Percentiles rank a stretch among this genome's conserved stretches.
Evolutionary conservation across 2,329 filamentous ascomycete genomes (phyloP).

Genomic region (Parastagonospora nodorum): DNA sequence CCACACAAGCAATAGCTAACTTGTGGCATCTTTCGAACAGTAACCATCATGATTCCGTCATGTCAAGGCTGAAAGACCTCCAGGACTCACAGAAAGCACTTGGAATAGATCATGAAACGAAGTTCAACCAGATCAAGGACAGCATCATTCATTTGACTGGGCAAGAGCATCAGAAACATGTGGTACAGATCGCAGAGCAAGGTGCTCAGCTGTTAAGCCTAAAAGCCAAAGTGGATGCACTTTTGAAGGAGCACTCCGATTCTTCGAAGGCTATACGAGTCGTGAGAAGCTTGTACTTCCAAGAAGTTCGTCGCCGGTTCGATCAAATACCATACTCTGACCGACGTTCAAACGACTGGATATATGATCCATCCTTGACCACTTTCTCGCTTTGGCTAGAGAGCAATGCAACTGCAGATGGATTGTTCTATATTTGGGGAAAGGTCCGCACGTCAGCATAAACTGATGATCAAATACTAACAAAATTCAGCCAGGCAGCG

Average conservation of each 20-base stretch:
- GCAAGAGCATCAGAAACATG: neutral
- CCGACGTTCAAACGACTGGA: slow-evolving; percentile 17
- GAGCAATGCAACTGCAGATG: neutral
- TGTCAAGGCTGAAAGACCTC: neutral
- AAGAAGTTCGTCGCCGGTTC: slow-evolving; percentile 6
- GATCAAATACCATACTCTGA: too few species aligned
- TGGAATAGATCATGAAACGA: neutral
- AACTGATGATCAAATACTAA: slow-evolving; percentile 3
- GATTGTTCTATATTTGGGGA: slow-evolving; percentile 16
- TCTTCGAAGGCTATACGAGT: neutral
- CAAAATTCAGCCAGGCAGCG: slow-evolving; percentile 49
- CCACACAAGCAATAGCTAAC: neutral
- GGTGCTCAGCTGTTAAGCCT: slow-evolving; percentile 6
- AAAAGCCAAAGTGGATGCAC: slow-evolving; percentile 10
- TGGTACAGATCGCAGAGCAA: neutral
- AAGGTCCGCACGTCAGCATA: slow-evolving; percentile 3
- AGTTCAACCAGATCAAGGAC: neutral
- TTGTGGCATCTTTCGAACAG: neutral
- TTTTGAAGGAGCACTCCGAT: slow-evolving; percentile 5
- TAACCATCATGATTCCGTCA: neutral
- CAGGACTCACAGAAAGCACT: neutral
- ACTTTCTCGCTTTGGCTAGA: slow-evolving; percentile 13
- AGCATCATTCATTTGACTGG: neutral
- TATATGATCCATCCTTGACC: slow-evolving; percentile 9
- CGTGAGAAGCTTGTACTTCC: slow-evolving; percentile 1